These are phyloP conservation scores for Inonotus hispidus DNA, from an alignment of 1,284 basidiomycete species.

Conservation along the genomic window DNA sequence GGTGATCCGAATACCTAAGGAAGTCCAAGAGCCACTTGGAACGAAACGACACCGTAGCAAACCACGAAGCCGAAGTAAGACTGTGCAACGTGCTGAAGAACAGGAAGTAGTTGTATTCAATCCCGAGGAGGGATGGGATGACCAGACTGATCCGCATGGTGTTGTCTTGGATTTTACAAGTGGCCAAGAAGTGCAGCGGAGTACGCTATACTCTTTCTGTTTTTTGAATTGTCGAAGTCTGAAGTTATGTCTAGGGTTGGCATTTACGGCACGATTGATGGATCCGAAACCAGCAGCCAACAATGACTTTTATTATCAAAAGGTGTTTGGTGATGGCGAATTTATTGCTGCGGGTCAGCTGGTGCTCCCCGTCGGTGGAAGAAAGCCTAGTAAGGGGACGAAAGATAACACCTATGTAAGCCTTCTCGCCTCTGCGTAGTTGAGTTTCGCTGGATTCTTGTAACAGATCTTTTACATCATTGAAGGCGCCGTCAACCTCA, in stretches of 20 bases:
- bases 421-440: constrained; percentile 18
- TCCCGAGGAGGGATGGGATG: constrained; percentile 87
- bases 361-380: constrained; percentile 67
- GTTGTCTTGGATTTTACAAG: constrained; percentile 67
- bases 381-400: constrained; percentile 84
- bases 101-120: constrained; percentile 34
- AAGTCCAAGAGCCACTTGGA: constrained; percentile 51
- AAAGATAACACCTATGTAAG: constrained; percentile 95
- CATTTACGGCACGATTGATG: constrained; percentile 65
- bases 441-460: neutral
- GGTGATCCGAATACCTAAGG: constrained; percentile 75
- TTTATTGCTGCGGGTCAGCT: constrained; percentile 90
- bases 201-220: constrained; percentile 42
- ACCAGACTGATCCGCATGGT: constrained; percentile 64
- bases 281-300: constrained; percentile 53
- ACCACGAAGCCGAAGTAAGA: constrained; percentile 36
- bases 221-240: neutral
- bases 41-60: constrained; percentile 38
- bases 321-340: constrained; percentile 90
- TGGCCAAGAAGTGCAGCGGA: constrained; percentile 55
- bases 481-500: constrained; percentile 83
- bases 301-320: constrained; percentile 81
- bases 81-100: constrained; percentile 29
- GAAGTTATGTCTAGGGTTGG: constrained; percentile 49
- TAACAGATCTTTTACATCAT: constrained; percentile 82